These are phyloP conservation scores for Cystobasidium onofrii DNA, from an alignment of 768 basidiomycete genomes.

Conservation along the genomic window DNA sequence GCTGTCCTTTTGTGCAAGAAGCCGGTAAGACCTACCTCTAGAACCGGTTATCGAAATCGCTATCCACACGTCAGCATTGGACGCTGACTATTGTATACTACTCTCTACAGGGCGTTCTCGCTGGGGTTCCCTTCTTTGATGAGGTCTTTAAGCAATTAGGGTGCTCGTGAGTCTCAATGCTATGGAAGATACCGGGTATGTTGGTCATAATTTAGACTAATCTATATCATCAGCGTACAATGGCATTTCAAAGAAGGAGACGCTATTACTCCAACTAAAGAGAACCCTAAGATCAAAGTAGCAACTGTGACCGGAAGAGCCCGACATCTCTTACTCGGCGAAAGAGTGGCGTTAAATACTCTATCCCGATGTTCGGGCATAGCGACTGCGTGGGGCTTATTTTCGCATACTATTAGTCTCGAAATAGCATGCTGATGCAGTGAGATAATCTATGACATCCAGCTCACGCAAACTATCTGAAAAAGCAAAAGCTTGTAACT, in stretches of 20 bases:
- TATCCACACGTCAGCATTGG: not conserved
- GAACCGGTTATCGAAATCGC: not conserved
- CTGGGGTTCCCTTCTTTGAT: slow-evolving; percentile 89
- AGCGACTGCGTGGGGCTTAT: slow-evolving; percentile 67
- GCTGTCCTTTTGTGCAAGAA: slow-evolving; percentile 90
- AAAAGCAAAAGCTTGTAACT: slow-evolving; percentile 67
- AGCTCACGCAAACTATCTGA: slow-evolving; percentile 79
- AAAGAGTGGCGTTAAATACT: slow-evolving; percentile 84
- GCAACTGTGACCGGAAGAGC: slow-evolving; percentile 88
- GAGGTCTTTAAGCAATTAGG: slow-evolving; percentile 81
- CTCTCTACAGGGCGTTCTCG: slow-evolving; percentile 57
- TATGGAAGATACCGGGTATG: not conserved
- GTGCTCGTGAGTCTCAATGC: slow-evolving; percentile 63
- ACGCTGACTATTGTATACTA: not conserved
- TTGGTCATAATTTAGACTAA: not conserved
- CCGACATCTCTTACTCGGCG: slow-evolving; percentile 76
- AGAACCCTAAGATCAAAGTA: slow-evolving; percentile 53
- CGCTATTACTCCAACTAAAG: slow-evolving; percentile 66
- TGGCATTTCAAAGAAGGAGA: slow-evolving; percentile 88
- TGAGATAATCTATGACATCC: not conserved
- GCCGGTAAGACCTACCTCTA: slow-evolving; percentile 47
- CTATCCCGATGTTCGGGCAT: slow-evolving; percentile 94
- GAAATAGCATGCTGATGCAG: no score
- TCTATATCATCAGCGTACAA: slow-evolving; percentile 58
- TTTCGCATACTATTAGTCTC: no score